Evolutionary conservation across 345 rosid genomes (phyloP).

Genomic region (Syzygium grande): DNA sequence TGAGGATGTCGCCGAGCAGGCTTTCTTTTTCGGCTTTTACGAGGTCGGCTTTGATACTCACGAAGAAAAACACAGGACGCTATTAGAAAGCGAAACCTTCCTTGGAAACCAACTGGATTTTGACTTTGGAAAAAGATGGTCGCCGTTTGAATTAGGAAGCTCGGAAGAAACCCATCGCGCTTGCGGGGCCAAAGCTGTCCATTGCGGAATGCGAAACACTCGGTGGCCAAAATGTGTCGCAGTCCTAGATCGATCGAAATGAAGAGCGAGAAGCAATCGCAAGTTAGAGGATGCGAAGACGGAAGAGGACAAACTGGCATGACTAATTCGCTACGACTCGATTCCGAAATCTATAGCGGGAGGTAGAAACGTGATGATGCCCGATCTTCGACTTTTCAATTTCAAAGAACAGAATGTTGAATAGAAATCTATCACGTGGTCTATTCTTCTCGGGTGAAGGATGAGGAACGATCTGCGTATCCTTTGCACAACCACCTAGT

Average conservation of each 20-base stretch:
- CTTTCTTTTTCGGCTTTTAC: neutral
- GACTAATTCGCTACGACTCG: neutral
- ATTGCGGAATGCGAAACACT: neutral
- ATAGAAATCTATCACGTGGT: neutral
- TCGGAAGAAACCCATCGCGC: neutral
- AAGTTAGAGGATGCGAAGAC: neutral
- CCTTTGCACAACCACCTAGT: neutral
- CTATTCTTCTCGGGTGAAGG: neutral
- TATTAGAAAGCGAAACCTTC: neutral
- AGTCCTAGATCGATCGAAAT: neutral
- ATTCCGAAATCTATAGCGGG: neutral
- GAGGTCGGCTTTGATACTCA: neutral
- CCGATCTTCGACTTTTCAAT: neutral
- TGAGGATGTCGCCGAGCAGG: neutral
- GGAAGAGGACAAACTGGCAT: neutral
- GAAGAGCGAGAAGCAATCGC: neutral
- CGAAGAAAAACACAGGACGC: neutral
- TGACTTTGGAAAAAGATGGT: neutral
- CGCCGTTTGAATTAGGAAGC: neutral
- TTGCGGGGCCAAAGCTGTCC: neutral
- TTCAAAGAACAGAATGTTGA: neutral
- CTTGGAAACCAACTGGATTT: neutral
- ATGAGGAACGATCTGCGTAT: neutral
- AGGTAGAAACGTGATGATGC: neutral
- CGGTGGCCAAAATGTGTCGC: neutral